These are phyloP conservation scores for Astrothelium subdiscretum DNA, from an alignment of 495 filamentous ascomycete genomes.

Conservation along the genomic window DNA sequence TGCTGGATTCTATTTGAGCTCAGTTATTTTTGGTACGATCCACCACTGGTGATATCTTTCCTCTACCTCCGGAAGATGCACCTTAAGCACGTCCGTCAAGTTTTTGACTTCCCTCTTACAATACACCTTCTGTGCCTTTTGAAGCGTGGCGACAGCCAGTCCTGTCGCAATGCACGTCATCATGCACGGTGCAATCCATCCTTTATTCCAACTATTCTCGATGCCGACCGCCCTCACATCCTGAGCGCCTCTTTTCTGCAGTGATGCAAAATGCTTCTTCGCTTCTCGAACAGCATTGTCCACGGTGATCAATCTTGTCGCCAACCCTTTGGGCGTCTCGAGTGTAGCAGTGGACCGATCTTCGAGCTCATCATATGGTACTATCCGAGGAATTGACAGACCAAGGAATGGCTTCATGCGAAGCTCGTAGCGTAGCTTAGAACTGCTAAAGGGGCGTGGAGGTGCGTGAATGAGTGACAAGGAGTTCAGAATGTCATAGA, in stretches of 20 bases:
- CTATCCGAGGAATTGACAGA: slow-evolving; percentile 60
- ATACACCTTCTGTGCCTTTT: slow-evolving; percentile 16
- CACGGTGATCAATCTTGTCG: slow-evolving; percentile 5
- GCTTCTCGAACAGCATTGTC: slow-evolving; percentile 17
- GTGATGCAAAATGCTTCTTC: slow-evolving; percentile 14
- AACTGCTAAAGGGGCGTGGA: slow-evolving; percentile 55
- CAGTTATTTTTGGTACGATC: slow-evolving; percentile 55
- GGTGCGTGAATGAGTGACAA: slow-evolving; percentile 47
- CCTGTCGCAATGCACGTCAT: slow-evolving; percentile 31
- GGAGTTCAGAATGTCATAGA: slow-evolving; percentile 57
- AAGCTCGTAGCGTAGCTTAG: slow-evolving; percentile 65
- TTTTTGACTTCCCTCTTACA: neutral
- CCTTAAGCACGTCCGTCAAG: slow-evolving; percentile 13
- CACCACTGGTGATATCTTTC: slow-evolving; percentile 59
- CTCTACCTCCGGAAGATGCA: slow-evolving; percentile 19
- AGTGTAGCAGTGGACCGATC: slow-evolving; percentile 31
- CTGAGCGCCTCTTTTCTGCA: slow-evolving; percentile 21
- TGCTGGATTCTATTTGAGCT: neutral
- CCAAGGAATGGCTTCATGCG: slow-evolving; percentile 80
- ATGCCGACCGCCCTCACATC: slow-evolving; percentile 19
- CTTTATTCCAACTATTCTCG: slow-evolving; percentile 20
- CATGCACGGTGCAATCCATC: slow-evolving; percentile 12
- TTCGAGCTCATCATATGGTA: slow-evolving; percentile 50
- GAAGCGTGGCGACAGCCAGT: slow-evolving; percentile 25
- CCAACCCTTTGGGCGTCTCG: slow-evolving; percentile 19